Conservation (phyloP, 2,329 filamentous ascomycete species). For the Gaeumannomyces tritici region DNA sequence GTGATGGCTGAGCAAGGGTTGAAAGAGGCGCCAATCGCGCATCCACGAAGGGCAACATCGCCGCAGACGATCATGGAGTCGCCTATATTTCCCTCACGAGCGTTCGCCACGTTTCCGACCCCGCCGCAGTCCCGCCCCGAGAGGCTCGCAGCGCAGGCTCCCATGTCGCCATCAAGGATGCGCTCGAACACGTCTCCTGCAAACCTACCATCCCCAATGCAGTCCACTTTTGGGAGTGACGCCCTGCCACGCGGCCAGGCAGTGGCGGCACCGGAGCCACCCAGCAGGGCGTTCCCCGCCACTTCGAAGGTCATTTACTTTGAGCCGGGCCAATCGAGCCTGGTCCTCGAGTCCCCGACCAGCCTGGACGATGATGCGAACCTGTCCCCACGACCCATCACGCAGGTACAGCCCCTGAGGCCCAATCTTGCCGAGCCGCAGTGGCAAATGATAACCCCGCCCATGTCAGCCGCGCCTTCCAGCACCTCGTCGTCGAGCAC, state of each 20-base stretch:
- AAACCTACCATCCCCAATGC: conserved; percentile 30
- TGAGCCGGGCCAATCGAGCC: conserved; percentile 22
- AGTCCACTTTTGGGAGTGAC: not conserved
- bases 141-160: conserved; percentile 8
- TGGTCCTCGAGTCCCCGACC: conserved; percentile 32
- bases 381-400: conserved; percentile 2
- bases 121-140: conserved; percentile 14
- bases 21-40: conserved; percentile 9
- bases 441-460: conserved; percentile 37
- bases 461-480: conserved; percentile 22
- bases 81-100: conserved; percentile 24
- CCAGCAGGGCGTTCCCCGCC: not conserved
- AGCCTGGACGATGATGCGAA: conserved; percentile 6
- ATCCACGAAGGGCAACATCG: conserved; percentile 37
- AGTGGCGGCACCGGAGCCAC: not conserved
- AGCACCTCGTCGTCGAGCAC: conserved; percentile 15
- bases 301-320: conserved; percentile 15
- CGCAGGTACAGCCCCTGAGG: conserved; percentile 17
- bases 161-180: conserved; percentile 17
- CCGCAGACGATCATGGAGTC: conserved; percentile 26
- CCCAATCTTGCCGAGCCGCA: conserved; percentile 30
- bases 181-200: conserved; percentile 49
- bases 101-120: conserved; percentile 34
- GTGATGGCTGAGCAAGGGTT: conserved; percentile 26
- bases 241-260: not conserved